These are phyloP conservation scores for Panellus pusillus DNA, from an alignment of 768 basidiomycete species.

Conservation along the genomic window DNA sequence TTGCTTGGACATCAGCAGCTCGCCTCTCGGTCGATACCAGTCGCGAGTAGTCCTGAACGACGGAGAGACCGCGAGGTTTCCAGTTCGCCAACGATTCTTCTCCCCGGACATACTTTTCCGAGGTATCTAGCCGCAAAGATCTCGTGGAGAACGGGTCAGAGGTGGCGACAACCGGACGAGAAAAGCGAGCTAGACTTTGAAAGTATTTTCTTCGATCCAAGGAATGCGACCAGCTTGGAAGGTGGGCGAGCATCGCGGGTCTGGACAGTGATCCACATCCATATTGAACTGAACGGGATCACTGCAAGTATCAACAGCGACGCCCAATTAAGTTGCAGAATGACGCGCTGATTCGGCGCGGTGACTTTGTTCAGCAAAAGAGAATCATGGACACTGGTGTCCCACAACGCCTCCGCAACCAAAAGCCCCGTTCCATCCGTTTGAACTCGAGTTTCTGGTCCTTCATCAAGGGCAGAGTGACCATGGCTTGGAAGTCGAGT, in stretches of 20 bases:
- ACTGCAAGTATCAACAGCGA: constrained; percentile 80
- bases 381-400: constrained; percentile 89
- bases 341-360: constrained; percentile 69
- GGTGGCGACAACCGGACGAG: constrained; percentile 80
- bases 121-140: constrained; percentile 93
- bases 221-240: constrained; percentile 71
- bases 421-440: constrained; percentile 78
- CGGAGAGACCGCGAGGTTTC: constrained; percentile 85
- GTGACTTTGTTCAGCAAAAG: constrained; percentile 85
- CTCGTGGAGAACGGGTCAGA: constrained; percentile 80
- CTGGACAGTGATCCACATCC: constrained; percentile 84
- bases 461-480: constrained; percentile 71
- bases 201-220: constrained; percentile 75
- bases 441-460: constrained; percentile 74
- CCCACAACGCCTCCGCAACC: constrained; percentile 79
- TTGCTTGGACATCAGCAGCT: constrained; percentile 88
- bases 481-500: constrained; percentile 68
- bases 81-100: constrained; percentile 83
- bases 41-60: constrained; percentile 83
- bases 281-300: constrained; percentile 88
- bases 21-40: constrained; percentile 70
- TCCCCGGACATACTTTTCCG: constrained; percentile 91
- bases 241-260: constrained; percentile 85
- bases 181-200: constrained; percentile 84
- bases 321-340: constrained; percentile 77